Evolutionary conservation across 1,139 yeast genomes (phyloP).

Genomic region (Debaryomyces fabryi): DNA sequence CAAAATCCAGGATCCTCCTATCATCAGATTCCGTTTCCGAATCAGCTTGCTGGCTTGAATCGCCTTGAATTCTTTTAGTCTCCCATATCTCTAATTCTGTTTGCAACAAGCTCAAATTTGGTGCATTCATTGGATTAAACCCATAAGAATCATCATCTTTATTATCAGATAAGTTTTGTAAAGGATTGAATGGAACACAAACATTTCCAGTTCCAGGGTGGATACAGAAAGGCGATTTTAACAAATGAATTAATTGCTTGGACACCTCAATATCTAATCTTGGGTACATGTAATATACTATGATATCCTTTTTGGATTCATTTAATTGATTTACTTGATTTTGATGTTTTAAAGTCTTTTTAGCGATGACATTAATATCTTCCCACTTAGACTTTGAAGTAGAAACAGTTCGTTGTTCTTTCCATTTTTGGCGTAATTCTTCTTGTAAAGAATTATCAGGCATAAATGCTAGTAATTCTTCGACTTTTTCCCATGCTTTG

Average conservation of each 20-base stretch:
- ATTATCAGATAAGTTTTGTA: constrained; percentile 36
- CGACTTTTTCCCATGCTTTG: constrained; percentile 47
- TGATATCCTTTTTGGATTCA: constrained; percentile 83
- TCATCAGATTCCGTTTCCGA: constrained; percentile 25
- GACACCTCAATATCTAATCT: constrained; percentile 93
- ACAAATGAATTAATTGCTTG: constrained; percentile 82
- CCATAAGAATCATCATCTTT: constrained; percentile 46
- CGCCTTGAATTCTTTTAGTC: constrained; percentile 30
- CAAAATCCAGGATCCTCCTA: constrained; percentile 45
- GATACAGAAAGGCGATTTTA: constrained; percentile 96
- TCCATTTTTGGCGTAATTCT: constrained; percentile 54
- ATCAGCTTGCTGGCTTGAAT: constrained; percentile 28
- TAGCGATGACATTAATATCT: constrained; percentile 68
- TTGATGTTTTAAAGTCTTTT: constrained; percentile 47
- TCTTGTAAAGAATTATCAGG: constrained; percentile 62
- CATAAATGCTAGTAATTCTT: constrained; percentile 59
- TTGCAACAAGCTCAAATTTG: constrained; percentile 67
- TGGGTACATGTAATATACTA: constrained; percentile 83
- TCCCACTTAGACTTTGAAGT: constrained; percentile 69
- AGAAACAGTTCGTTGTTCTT: constrained; percentile 26
- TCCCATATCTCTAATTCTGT: constrained; percentile 55
- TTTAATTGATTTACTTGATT: constrained; percentile 46
- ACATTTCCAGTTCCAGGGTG: constrained; percentile 98
- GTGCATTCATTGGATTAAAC: constrained; percentile 81
- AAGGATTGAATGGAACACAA: constrained; percentile 88